Base-by-base conservation (phyloP, 208 protist genomes). In the Trypanosoma mega region DNA sequence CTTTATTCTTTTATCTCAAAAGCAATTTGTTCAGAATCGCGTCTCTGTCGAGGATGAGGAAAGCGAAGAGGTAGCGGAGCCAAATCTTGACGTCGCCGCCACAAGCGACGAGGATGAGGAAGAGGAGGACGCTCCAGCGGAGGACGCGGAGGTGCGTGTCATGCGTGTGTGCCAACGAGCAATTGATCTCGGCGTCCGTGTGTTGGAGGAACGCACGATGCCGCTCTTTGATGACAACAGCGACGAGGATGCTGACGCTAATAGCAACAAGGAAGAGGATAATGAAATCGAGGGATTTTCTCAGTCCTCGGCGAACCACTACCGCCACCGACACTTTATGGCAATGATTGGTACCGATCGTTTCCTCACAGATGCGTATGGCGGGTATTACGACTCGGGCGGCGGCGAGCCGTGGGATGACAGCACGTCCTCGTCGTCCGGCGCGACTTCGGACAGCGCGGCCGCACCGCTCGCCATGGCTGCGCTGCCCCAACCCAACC, bases 21-120 rank as follows among this genome's bases (percentile, higher is more conserved):
- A 73, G 41, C 72, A 84, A 49, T 92, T 92, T 72, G 76, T 92
- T 20, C 85, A 92, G 63, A 83, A 86, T 39, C 78, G 85, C 46
- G 74, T 92, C 18, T 83, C 74, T 24, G 60, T 59, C 3, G 79
- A 81, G 11, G 78, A 72, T 53, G 71, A 57, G 18, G 43, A 45
- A 16, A 39, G 31, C 34, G 48, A 53, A 41, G 37, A 23, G 21
- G 18, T 21, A 21, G 20, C 53, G 45, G 73, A 55, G 20, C 48
- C 43, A n/a, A n/a, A n/a, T n/a, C n/a, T n/a, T n/a, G 27, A 33
- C 24, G 49, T n/a, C 12, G 61, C 52, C n/a, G 34, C 47, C 3
- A n/a, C 39, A 23, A 56, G 50, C 5, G 51, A 74, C 34, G 31
- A 44, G 3, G 69, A 50, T 34, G 49, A 66, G 30, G 53, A 50